Base-by-base conservation (phyloP, 2,329 filamentous ascomycete genomes). In the Ceratocystis alfenasii region DNA sequence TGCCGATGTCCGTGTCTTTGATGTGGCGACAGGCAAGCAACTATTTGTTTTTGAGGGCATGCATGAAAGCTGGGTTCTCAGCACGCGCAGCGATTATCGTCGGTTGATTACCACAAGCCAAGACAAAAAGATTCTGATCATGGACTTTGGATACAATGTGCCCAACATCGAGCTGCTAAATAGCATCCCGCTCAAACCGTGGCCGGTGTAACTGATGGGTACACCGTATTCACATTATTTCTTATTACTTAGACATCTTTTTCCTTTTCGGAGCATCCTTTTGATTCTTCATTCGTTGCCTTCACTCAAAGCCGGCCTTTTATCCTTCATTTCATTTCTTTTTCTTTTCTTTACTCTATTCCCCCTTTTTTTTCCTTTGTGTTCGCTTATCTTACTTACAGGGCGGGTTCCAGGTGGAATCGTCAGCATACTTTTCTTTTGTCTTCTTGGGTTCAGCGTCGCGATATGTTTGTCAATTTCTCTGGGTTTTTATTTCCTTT, bases 21-120 rank as follows among this genome's bases (percentile, higher is more conserved):
- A 96, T 74, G 88, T 94, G 76, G 85, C 87, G 69, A 87, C 87
- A 2, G 93, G 92, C 44, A 79, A 86, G 60, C 81, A 90, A 70
- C 82, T 93, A 68, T 83, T 95, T 69, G 87, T 91, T 71, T 93
- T 96, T 72, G 89, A 91, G n/a, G 86, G 89, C 70, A 97, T 92
- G 91, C 95, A 96, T 67, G 87, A 88, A 10, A 95, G 90, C 76
- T 99, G 94, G 94, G 95, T 99, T 72, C 78, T 99, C 67, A 92
- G 90, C 69, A 94, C 94, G 63, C 96, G 96, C 80, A 92, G 89
- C 69, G 93, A 99, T 74, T 97, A 97, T 75, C 83, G 93, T 67
- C 85, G 94, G 68, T 94, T 99, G 69, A 89, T 99, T 69, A 94
- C 90, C 71, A 95, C 93, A 0, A 94, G 92, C 62, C 94, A 99